Evolutionary conservation across 1,139 yeast species (phyloP), one percentile per base, ranked within the genome.

Genomic region (Sugiyamaella novakii): DNA sequence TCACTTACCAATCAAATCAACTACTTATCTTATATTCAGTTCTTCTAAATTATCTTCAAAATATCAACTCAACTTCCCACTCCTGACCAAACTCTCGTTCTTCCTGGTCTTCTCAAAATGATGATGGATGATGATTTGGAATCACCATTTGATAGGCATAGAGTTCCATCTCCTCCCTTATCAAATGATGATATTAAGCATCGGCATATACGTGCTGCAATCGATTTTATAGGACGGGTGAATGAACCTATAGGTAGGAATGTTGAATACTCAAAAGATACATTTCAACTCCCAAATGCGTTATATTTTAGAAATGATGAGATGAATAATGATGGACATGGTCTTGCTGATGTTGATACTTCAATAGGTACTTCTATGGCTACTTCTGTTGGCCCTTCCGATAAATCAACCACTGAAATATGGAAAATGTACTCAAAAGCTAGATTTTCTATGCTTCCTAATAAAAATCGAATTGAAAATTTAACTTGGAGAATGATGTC

Each of bases 401-500:
- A 22, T 22, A 5, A 5, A 6, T 21, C 48, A n/a, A 19, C 49
- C 12, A 27, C 67, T 24, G 78, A 80, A 38, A 72, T 87, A 22
- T 87, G 95, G 95, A 82, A 80, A 61, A 78, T 87, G 82, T 87
- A 87, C 66, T 75, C 84, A 47, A 79, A 79, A 59, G 94, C 94
- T 14, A 80, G 79, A 56, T 37, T 38, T 21, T 81, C 85, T n/a
- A 77, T 84, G n/a, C 70, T 87, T 43, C 95, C 95, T 1, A 82
- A 84, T 65, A 77, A 79, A 52, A 76, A 79, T 36, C 72, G 96
- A 42, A 83, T 87, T 82, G 88, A 85, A 63, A 87, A 87, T 64
- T 69, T 87, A 46, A 83, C 94, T 10, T 87, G 96, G 96, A 69
- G 96, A 54, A 77, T 88, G 80, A 84, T 87, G 89, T 78, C 76